A percentile compares a stretch with the other conserved stretches of the same genome.
Evolutionary conservation across 768 basidiomycete genomes (phyloP).

Genomic region (Coprinellus micaceus): DNA sequence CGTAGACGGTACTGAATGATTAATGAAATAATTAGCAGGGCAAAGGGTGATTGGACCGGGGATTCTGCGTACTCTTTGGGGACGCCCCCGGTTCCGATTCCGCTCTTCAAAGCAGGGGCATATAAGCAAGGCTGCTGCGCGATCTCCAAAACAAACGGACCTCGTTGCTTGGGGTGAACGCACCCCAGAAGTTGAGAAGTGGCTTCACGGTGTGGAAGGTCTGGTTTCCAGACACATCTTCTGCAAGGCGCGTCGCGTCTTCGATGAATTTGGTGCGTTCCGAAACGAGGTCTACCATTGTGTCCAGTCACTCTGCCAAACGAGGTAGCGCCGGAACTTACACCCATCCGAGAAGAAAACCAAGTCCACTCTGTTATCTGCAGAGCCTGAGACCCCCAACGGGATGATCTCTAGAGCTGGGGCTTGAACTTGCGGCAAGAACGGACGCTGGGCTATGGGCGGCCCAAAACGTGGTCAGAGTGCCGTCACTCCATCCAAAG

Average conservation of each 20-base stretch:
- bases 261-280: slow-evolving; percentile 63
- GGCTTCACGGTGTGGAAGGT: slow-evolving; percentile 76
- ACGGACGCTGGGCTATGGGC: neutral
- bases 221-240: slow-evolving; percentile 68
- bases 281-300: slow-evolving; percentile 42
- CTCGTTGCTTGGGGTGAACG: slow-evolving; percentile 72
- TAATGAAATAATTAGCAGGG: neutral
- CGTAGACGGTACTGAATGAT: slow-evolving; percentile 68
- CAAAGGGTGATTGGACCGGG: neutral
- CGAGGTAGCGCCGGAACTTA: slow-evolving; percentile 31
- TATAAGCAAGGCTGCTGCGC: neutral
- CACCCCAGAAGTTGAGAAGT: slow-evolving; percentile 78
- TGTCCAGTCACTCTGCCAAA: neutral
- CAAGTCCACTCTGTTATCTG: slow-evolving; percentile 65
- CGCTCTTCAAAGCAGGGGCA: slow-evolving; percentile 46
- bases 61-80: slow-evolving; percentile 56
- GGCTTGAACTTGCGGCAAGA: neutral
- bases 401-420: slow-evolving; percentile 55
- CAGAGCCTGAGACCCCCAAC: slow-evolving; percentile 57
- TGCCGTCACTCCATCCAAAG: no score
- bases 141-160: slow-evolving; percentile 40
- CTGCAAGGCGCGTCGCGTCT: slow-evolving; percentile 63
- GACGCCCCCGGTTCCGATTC: slow-evolving; percentile 62
- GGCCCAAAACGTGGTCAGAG: no score
- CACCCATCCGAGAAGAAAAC: slow-evolving; percentile 80